Conservation (phyloP, 371 early-diverging fungal genomes). For the Rhizopus sp. region DNA sequence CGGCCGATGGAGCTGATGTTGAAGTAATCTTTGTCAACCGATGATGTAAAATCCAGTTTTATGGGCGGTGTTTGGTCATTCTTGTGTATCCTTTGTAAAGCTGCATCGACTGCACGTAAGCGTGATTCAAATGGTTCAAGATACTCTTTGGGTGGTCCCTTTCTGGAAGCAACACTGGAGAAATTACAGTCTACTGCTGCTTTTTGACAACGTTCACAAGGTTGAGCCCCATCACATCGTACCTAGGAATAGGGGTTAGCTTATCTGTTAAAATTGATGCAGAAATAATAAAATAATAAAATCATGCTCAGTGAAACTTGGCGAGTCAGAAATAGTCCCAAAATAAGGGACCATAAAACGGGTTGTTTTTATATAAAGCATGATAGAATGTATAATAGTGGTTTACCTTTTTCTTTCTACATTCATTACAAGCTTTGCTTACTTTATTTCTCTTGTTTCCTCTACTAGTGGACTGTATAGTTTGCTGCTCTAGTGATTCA, state of each 20-base stretch:
- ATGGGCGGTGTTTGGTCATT: not conserved
- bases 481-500: slow-evolving; percentile 35
- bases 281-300: not conserved
- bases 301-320: slow-evolving; percentile 41
- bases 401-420: slow-evolving; percentile 51
- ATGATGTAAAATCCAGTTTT: not conserved
- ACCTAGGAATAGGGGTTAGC: slow-evolving; percentile 30
- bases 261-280: not conserved
- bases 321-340: slow-evolving; percentile 20
- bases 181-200: slow-evolving; percentile 43
- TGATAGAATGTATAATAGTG: not conserved
- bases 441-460: slow-evolving; percentile 45
- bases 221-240: slow-evolving; percentile 52
- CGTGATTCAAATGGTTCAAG: slow-evolving; percentile 46
- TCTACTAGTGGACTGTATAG: slow-evolving; percentile 24
- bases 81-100: slow-evolving; percentile 16
- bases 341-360: not conserved
- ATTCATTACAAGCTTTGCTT: slow-evolving; percentile 50
- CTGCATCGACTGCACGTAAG: slow-evolving; percentile 37
- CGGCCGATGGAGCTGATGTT: slow-evolving; percentile 19
- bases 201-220: slow-evolving; percentile 46
- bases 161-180: slow-evolving; percentile 40
- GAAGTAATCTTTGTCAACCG: not conserved
- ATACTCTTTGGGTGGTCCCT: slow-evolving; percentile 50
- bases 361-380: too few relatives aligned